Conservation (phyloP, 768 basidiomycete genomes). For the Termitomyces sp. region DNA sequence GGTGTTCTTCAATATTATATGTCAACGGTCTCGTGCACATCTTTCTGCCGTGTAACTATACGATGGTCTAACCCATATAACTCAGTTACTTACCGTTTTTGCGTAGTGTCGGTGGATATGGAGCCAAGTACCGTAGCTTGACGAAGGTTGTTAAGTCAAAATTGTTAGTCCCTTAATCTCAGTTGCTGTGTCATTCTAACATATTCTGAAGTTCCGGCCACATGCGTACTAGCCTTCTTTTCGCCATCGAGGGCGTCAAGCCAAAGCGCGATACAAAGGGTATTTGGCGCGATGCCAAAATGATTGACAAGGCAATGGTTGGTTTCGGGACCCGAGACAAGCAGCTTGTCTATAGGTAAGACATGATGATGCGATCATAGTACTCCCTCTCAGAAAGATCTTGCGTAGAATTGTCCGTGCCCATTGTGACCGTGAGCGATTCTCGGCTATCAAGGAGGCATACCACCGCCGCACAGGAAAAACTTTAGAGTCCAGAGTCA, state of each 20-base stretch:
- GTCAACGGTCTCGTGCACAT: constrained; percentile 42
- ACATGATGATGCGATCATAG: not conserved
- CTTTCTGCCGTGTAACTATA: constrained; percentile 29
- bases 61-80: not conserved
- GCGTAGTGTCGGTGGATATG: constrained; percentile 24
- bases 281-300: constrained; percentile 46
- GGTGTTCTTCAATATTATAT: constrained; percentile 40
- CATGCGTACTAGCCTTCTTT: constrained; percentile 37
- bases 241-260: constrained; percentile 40
- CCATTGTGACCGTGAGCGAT: constrained; percentile 44
- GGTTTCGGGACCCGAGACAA: constrained; percentile 48
- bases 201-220: constrained; percentile 30
- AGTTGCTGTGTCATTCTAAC: not conserved
- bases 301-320: constrained; percentile 44
- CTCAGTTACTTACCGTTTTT: not conserved
- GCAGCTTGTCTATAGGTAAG: constrained; percentile 31
- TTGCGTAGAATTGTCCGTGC: constrained; percentile 35
- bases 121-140: constrained; percentile 26
- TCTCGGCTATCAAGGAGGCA: constrained; percentile 41
- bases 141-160: constrained; percentile 33
- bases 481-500: constrained; percentile 33
- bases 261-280: constrained; percentile 42
- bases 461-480: constrained; percentile 40
- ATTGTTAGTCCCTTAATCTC: constrained; percentile 21
- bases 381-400: not conserved